Base-by-base conservation (phyloP, 2,329 filamentous ascomycete species). In the Xenosphaeropsis pyriputrescens region DNA sequence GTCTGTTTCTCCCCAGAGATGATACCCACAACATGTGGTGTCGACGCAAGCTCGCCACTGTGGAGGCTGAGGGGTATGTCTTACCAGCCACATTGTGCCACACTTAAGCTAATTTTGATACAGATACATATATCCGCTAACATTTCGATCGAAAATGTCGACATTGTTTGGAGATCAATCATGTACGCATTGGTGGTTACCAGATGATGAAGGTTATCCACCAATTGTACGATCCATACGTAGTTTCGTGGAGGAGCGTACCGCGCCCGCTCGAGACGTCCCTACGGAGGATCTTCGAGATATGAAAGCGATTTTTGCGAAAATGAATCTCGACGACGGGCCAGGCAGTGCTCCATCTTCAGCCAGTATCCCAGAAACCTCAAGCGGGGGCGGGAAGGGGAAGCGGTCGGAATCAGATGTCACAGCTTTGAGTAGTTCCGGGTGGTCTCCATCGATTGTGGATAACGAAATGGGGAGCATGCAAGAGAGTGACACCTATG, bases 181-280 rank as follows among this genome's bases (percentile, higher is more conserved):
- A 15, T 75, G 86, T 38, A 72, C 73, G 33, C 68, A 79, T 40
- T 95, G 86, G 85, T 98, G 91, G 91, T 70, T 95, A 2, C 84
- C 86, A 2, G 72, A 91, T 54, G 74, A 85, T 44, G 81, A 89
- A 60, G 75, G 73, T 2, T 82, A 82, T 49, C 79, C 73, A 9
- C 71, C 73, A 1, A 72, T 93, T 32, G 67, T 95, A 38, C 78
- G 77, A 37, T 79, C 72, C 38, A 77, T 94, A 43, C 79, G 88
- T 15, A 71, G 75, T 32, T 88, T 94, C 58, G 84, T 86, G 18
- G 77, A 84, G 48, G 84, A 91, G 45, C 73, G 85, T 35, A 82
- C 75, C 42, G 63, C 70, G 6, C 72, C 65, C 15, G 72, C 70
- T 0, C 63, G 66, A n/a, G 66, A 68, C 14, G 59, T 67, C 2